Percentiles rank a stretch among this genome's conserved stretches.
Evolutionary conservation across 2,329 filamentous ascomycete species (phyloP).

Genomic region (Penicillium italicum): DNA sequence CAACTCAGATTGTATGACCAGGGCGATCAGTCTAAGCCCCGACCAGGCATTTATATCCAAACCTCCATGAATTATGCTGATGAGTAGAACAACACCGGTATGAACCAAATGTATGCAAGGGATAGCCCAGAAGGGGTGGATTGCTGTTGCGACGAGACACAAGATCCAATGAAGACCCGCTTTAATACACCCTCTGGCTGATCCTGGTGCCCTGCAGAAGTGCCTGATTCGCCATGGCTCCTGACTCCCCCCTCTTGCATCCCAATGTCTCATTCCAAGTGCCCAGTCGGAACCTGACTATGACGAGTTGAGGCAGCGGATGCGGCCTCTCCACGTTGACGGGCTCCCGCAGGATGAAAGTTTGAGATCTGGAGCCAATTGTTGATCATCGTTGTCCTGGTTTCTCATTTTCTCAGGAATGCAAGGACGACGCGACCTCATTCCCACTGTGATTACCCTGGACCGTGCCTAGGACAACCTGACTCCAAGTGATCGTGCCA

Average conservation of each 20-base stretch:
- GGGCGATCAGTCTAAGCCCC: slow-evolving; percentile 4
- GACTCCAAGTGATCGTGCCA: slow-evolving; percentile 18
- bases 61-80: slow-evolving; percentile 11
- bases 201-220: slow-evolving; percentile 29
- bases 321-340: slow-evolving; percentile 34
- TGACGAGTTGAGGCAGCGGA: slow-evolving; percentile 29
- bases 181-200: slow-evolving; percentile 20
- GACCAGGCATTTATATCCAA: slow-evolving; percentile 24
- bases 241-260: slow-evolving; percentile 23
- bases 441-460: slow-evolving; percentile 24
- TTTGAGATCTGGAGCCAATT: slow-evolving; percentile 28
- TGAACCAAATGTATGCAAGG: slow-evolving; percentile 23
- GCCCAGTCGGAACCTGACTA: slow-evolving; percentile 19
- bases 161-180: slow-evolving; percentile 25
- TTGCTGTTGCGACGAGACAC: slow-evolving; percentile 26
- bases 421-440: slow-evolving; percentile 35
- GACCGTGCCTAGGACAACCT: slow-evolving; percentile 23
- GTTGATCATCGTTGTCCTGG: slow-evolving; percentile 5
- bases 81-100: slow-evolving; percentile 13
- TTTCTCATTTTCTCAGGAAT: slow-evolving; percentile 34
- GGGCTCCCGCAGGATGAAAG: slow-evolving; percentile 25
- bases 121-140: slow-evolving; percentile 15
- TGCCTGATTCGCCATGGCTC: slow-evolving; percentile 23
- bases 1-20: not conserved
- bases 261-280: slow-evolving; percentile 33